Percentiles rank a stretch among this genome's conserved stretches.
Evolutionary conservation across 768 basidiomycete genomes (phyloP).

Genomic region (Tephrocybe sp.): DNA sequence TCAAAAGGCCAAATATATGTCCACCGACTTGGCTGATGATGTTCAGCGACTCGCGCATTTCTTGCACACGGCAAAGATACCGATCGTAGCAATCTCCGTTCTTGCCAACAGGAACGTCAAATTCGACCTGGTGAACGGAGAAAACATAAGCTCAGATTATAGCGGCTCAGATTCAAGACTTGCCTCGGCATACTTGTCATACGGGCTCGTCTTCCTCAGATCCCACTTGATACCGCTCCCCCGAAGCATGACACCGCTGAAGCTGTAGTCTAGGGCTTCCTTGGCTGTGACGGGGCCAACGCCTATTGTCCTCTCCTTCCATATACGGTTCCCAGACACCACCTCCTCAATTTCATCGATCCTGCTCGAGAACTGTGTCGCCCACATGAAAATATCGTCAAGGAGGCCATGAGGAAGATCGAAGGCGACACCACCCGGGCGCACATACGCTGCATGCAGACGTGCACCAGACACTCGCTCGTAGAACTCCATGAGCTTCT

Average conservation of each 20-base stretch:
- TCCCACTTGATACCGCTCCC: slow-evolving; percentile 97
- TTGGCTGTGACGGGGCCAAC: slow-evolving; percentile 91
- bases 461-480: slow-evolving; percentile 98
- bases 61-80: slow-evolving; percentile 96
- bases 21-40: slow-evolving; percentile 75
- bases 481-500: slow-evolving; percentile 99
- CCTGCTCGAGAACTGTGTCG: slow-evolving; percentile 87
- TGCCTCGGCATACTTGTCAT: slow-evolving; percentile 95
- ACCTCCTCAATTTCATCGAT: slow-evolving; percentile 99
- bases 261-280: slow-evolving; percentile 88
- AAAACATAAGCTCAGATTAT: background rate
- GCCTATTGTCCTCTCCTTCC: slow-evolving; percentile 93
- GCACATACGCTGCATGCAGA: slow-evolving; percentile 95
- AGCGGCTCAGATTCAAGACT: background rate
- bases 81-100: slow-evolving; percentile 99
- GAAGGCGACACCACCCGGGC: slow-evolving; percentile 97
- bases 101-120: slow-evolving; percentile 94
- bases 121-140: slow-evolving; percentile 70
- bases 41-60: slow-evolving; percentile 91
- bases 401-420: slow-evolving; percentile 98
- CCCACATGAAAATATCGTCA: slow-evolving; percentile 98
- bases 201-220: slow-evolving; percentile 86
- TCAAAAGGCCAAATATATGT: background rate
- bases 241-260: slow-evolving; percentile 96
- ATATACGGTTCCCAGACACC: slow-evolving; percentile 95